Conservation (phyloP, 2,329 filamentous ascomycete species). For the Trichoderma semiorbis region DNA sequence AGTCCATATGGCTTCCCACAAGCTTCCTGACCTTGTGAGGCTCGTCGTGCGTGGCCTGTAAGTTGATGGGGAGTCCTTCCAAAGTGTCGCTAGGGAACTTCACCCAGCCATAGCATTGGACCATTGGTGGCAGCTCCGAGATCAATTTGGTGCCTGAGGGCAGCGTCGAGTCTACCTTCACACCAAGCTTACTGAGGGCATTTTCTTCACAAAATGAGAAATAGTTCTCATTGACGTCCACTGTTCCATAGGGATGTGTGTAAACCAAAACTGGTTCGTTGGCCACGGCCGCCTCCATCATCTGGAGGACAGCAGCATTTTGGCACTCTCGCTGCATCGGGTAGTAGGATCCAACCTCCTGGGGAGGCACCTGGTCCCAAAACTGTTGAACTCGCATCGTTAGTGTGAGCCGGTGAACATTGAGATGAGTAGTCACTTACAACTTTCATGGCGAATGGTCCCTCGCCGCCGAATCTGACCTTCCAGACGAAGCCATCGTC, state of each 20-base stretch:
- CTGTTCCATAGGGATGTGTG: not conserved
- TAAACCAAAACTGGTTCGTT: not conserved
- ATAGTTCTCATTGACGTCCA: not conserved
- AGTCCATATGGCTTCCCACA: not conserved
- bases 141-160: not conserved
- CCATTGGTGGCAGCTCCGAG: not conserved
- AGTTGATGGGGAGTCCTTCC: not conserved
- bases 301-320: constrained; percentile 16
- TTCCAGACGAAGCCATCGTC: constrained; percentile 18
- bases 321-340: constrained; percentile 18
- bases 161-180: too few species aligned
- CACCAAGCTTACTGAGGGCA: too few species aligned
- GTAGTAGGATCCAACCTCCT: not conserved
- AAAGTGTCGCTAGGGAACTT: not conserved
- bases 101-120: constrained; percentile 16
- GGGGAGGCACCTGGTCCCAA: constrained; percentile 13
- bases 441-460: constrained; percentile 13
- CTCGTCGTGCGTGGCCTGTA: not conserved
- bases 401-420: not conserved
- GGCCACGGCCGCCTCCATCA: constrained; percentile 10
- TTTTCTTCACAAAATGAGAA: not conserved
- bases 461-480: constrained; percentile 5
- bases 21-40: not conserved
- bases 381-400: not conserved
- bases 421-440: not conserved